Evolutionary conservation across 345 rosid species (phyloP).

Genomic region (Boechera divaricarpa): DNA sequence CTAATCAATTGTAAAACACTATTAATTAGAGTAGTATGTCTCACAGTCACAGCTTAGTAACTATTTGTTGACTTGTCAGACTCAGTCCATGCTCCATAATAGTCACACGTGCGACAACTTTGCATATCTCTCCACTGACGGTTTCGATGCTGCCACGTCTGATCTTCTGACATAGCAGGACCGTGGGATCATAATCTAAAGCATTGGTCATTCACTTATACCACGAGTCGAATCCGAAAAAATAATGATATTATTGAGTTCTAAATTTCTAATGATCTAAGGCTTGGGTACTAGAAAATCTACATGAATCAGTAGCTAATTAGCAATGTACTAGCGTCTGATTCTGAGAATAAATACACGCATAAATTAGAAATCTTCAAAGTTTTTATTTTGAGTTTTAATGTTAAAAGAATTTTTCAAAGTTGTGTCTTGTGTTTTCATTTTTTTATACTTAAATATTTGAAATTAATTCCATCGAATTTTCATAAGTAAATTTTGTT

Average conservation of each 20-base stretch:
- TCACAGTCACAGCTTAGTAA: not conserved
- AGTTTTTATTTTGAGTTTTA: too few relatives aligned
- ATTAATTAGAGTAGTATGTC: not conserved
- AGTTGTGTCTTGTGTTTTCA: too few relatives aligned
- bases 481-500: too few relatives aligned
- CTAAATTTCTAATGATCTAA: not conserved
- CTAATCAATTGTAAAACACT: not conserved
- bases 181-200: constrained; percentile 30
- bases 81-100: constrained; percentile 30
- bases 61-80: constrained; percentile 20
- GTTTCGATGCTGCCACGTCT: constrained; percentile 25
- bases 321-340: not conserved
- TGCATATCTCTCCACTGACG: constrained; percentile 16
- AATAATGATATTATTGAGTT: not conserved
- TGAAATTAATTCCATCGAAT: too few relatives aligned
- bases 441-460: too few relatives aligned
- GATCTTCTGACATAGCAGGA: constrained; percentile 5
- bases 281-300: not conserved
- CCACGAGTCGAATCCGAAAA: not conserved
- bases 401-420: too few relatives aligned
- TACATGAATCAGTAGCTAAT: not conserved
- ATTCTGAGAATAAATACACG: not conserved
- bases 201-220: constrained; percentile 16
- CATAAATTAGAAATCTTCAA: not conserved
- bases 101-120: constrained; percentile 38